Base-by-base conservation (phyloP, 345 rosid species). In the Acer campestre region DNA sequence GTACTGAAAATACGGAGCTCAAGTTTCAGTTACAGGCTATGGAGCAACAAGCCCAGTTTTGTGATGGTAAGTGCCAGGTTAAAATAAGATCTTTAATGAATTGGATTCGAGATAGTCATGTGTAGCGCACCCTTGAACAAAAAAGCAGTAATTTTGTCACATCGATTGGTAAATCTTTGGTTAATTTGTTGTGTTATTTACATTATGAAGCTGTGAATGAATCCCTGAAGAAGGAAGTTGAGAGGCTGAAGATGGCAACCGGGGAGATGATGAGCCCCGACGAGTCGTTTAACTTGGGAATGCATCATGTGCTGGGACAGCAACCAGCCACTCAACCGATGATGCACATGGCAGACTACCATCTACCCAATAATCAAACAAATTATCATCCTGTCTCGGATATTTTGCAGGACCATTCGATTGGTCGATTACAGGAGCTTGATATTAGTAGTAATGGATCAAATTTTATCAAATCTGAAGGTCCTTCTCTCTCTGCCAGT, bases 31-130 rank as follows among this genome's bases (percentile, higher is more conserved):
- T 94, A 81, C 97, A 93, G 68, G 86, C 92, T 18, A 90, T 90
- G 90, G 97, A 94, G 84, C 98, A 93, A 77, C 92, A 90, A 80
- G 92, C 90, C 79, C 93, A 89, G 81, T 80, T 93, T 80, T 93
- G 90, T 75, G 95, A 91, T 82, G 98, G 98, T 93, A 80, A 87
- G 84, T 2, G 3, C 18, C 56, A 35, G 38, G 38, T 4, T 31
- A 49, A 49, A 49, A 12, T 49, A 49, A 13, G 55, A 49, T 49
- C 5, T 25, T 35, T 6, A 29, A 14, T 27, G 38, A 35, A 4
- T 35, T 4, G 38, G 38, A 35, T 35, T 35, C 35, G 35, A 31
- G n/a, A n/a, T n/a, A n/a, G 35, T 31, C 35, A 25, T 25, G 27
- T 0, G 27, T 25, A 25, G 27, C 1, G 27, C 27, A 25, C 31